Conservation (phyloP, 441 rosid species). For the Erodium trifolium region DNA sequence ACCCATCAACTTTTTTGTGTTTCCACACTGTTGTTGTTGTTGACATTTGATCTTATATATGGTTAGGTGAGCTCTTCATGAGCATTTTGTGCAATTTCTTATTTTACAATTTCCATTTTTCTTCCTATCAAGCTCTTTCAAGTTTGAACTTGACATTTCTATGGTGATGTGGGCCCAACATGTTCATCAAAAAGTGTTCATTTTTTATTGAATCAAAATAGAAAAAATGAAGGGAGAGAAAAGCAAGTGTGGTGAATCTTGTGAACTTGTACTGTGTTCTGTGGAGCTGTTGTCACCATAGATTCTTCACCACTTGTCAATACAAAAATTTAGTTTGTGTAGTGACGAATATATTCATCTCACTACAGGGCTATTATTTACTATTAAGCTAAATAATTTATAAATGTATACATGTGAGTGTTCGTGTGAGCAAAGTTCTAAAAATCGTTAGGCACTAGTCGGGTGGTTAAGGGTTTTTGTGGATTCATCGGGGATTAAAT, state of each 20-base stretch:
- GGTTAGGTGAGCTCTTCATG: neutral
- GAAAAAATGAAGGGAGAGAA: neutral
- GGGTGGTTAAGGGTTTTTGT: no score
- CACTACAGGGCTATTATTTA: no score
- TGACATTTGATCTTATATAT: neutral
- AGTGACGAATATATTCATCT: no score
- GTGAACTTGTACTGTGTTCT: slow-evolving; percentile 1
- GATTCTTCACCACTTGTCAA: slow-evolving; percentile 11
- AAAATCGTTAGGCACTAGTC: no score
- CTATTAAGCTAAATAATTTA: no score
- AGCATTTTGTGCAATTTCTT: neutral
- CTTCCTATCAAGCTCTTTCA: neutral
- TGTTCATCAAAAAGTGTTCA: neutral
- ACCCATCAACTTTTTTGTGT: slow-evolving; percentile 5
- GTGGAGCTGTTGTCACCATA: slow-evolving; percentile 10
- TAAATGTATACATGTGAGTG: no score
- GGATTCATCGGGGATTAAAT: no score
- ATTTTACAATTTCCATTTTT: neutral
- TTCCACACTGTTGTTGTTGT: neutral
- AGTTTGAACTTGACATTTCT: neutral
- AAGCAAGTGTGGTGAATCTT: slow-evolving; percentile 4
- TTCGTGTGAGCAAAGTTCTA: no score
- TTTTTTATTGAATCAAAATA: neutral
- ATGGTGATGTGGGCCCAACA: neutral
- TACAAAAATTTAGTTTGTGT: no score